A percentile compares a stretch with the other conserved stretches of the same genome.
These are phyloP conservation scores for Chytriomyces hyalinus DNA, from an alignment of 192 early-diverging fungal species.

Conservation along the genomic window DNA sequence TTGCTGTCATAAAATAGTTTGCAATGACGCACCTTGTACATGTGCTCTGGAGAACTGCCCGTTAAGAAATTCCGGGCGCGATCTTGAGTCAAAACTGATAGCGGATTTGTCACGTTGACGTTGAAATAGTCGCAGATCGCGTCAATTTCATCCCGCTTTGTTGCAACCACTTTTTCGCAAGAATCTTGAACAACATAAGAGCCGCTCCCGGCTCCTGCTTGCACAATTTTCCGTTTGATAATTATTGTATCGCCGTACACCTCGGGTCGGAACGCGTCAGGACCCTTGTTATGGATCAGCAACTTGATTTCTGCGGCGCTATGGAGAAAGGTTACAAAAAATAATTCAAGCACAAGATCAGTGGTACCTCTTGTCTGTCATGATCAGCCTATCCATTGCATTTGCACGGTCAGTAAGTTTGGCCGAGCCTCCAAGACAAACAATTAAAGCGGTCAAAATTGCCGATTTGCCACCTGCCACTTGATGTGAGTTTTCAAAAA, in stretches of 20 bases:
- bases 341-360: not conserved
- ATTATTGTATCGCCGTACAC: constrained; percentile 80
- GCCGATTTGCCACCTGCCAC: constrained; percentile 86
- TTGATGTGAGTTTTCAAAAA: not conserved
- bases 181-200: not conserved
- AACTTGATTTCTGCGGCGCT: constrained; percentile 72
- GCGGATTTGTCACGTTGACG: constrained; percentile 91
- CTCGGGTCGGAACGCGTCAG: constrained; percentile 81
- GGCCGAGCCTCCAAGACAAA: constrained; percentile 91
- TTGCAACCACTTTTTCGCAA: not conserved
- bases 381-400: constrained; percentile 80
- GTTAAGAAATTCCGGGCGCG: constrained; percentile 87
- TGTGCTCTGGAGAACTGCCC: constrained; percentile 79
- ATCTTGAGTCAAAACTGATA: constrained; percentile 93
- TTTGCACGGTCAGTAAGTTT: constrained; percentile 81
- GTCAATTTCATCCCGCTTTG: constrained; percentile 78
- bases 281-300: constrained; percentile 78
- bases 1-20: too few relatives aligned
- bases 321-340: not conserved
- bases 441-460: constrained; percentile 85
- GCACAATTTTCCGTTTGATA: constrained; percentile 78
- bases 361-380: constrained; percentile 73
- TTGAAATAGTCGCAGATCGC: constrained; percentile 86
- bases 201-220: constrained; percentile 58
- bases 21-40: constrained; percentile 64